phyloP scores from a whole-genome alignment of 805 yeast species.

The Monosporozyma solicola region DNA sequence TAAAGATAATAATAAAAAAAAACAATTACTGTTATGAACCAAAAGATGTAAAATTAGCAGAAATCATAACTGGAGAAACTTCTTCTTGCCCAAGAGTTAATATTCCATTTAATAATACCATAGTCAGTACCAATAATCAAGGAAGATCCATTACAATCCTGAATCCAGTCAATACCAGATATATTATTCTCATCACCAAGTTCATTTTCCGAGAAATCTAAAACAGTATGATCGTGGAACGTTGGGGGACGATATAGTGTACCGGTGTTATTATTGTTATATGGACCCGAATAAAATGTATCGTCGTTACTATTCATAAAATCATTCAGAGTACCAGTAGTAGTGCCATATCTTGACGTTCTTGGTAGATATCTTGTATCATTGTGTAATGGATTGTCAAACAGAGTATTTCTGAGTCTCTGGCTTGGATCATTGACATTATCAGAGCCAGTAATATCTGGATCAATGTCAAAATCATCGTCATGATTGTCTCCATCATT shows the following conservation, averaged over 20 bases:
- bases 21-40: not conserved
- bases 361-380: not conserved
- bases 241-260: not conserved
- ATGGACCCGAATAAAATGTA: not conserved
- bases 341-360: not conserved
- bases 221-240: not conserved
- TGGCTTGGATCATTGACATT: not conserved
- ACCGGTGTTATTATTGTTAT: not conserved
- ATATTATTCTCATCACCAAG: slow-evolving; percentile 39
- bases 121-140: slow-evolving; percentile 55
- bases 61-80: slow-evolving; percentile 49
- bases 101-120: slow-evolving; percentile 62
- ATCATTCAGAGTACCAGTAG: not conserved
- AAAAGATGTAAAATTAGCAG: slow-evolving; percentile 23
- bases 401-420: not conserved
- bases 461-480: slow-evolving; percentile 7
- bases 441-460: not conserved
- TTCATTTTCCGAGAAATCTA: slow-evolving; percentile 10
- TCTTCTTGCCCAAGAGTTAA: slow-evolving; percentile 55
- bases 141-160: slow-evolving; percentile 41
- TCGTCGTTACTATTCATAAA: slow-evolving; percentile 1
- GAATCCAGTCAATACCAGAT: slow-evolving; percentile 53
- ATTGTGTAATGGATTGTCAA: not conserved
- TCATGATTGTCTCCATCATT: slow-evolving; percentile 5
- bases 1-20: not conserved